Evolutionary conservation across 2,329 filamentous ascomycete genomes (phyloP).

Genomic region (Phoma sp.): DNA sequence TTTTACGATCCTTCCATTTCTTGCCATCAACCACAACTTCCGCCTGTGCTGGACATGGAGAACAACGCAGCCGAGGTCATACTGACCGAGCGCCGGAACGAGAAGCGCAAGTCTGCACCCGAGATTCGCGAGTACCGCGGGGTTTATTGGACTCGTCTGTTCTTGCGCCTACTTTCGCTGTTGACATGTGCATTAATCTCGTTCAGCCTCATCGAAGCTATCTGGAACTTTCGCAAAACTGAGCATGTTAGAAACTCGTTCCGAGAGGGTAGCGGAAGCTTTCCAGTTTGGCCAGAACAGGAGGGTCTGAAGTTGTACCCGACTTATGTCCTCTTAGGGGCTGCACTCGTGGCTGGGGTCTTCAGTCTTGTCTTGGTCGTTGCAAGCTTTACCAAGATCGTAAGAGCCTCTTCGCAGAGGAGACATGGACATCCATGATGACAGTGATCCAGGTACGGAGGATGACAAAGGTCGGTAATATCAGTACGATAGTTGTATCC

Average conservation of each 20-base stretch:
- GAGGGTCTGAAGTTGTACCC: slow-evolving; percentile 24
- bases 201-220: slow-evolving; percentile 16
- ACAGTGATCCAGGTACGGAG: slow-evolving; percentile 18
- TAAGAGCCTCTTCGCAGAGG: not conserved
- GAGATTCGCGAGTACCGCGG: slow-evolving; percentile 19
- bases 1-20: not conserved
- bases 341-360: slow-evolving; percentile 17
- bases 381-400: slow-evolving; percentile 26
- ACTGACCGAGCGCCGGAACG: slow-evolving; percentile 15
- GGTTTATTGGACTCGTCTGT: slow-evolving; percentile 21
- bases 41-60: slow-evolving; percentile 5
- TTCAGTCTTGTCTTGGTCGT: slow-evolving; percentile 21
- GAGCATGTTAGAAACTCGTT: slow-evolving; percentile 21
- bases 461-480: slow-evolving; percentile 28
- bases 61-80: slow-evolving; percentile 17
- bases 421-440: not conserved
- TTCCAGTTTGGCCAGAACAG: slow-evolving; percentile 24
- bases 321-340: slow-evolving; percentile 19
- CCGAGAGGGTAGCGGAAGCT: slow-evolving; percentile 22
- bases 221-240: slow-evolving; percentile 17
- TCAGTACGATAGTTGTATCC: slow-evolving; percentile 24
- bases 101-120: slow-evolving; percentile 10
- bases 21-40: no score
- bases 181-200: slow-evolving; percentile 16
- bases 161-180: slow-evolving; percentile 20